Base-by-base conservation (phyloP, 2,329 filamentous ascomycete genomes). In the Fusarium fujikuroi region DNA sequence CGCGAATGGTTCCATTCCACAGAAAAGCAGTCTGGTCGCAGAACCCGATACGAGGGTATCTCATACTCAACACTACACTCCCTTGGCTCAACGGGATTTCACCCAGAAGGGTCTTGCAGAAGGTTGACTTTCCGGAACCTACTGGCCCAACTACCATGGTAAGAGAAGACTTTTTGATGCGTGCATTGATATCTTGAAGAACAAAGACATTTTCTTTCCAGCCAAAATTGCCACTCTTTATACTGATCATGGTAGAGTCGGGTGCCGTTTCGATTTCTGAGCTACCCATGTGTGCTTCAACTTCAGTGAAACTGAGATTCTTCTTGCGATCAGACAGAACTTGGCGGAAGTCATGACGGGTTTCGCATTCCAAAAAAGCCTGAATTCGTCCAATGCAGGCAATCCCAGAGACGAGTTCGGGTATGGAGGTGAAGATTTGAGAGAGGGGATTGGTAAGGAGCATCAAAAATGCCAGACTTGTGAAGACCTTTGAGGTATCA, bases 61-160 rank as follows among this genome's bases (percentile, higher is more conserved):
- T 47, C 14, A 72, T 74, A 8, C 65, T 70, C 6, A 73, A 16
- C 0, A 46, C 57, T 0, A 77, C 70, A 6, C 52, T 66, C 1
- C 78, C 78, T 3, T 64, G 70, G 8, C 43, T 66, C 1, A 73
- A 58, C 2, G 78, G 76, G 0, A 79, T 69, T 25, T 80, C 79
- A 5, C 79, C 79, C 2, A 80, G 67, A 0, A 87, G 75, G 0
- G 79, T 80, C 32, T 82, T 83, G 62, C 80, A 79, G 1, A 85
- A 67, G 81, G 46, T 82, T 0, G 82, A 82, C 65, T 86, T 81
- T 1, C 80, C 79, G 14, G 75, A 79, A 1, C 75, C 80, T 2
- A 84, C 80, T 3, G 82, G 80, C 1, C 84, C 84, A 14, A 82
- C 70, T 8, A 85, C 71, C 6, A 84, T 72, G 2, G 79, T 83